A percentile compares a stretch with the other conserved stretches of the same genome.
phyloP scores from a whole-genome alignment of 2,329 filamentous ascomycete species.

The Colletotrichum higginsianum region DNA sequence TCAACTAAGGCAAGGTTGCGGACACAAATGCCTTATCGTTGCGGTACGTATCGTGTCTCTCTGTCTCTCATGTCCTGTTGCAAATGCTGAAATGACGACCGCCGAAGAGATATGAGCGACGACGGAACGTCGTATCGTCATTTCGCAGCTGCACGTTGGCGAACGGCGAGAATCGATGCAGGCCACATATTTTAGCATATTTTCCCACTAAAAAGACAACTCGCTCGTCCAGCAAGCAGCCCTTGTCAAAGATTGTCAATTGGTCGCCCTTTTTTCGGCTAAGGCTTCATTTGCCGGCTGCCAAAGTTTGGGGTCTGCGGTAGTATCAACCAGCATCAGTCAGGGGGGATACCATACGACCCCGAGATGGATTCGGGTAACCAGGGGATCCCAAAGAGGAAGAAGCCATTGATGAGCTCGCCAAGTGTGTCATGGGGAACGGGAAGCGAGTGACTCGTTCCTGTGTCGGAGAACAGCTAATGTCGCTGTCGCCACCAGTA shows the following conservation, averaged over 20 bases:
- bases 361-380: constrained; percentile 13
- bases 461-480: constrained; percentile 6
- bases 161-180: constrained; percentile 26
- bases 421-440: constrained; percentile 27
- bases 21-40: background rate
- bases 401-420: constrained; percentile 12
- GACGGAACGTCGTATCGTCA: constrained; percentile 33
- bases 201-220: background rate
- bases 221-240: constrained; percentile 2
- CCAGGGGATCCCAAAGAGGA: constrained; percentile 26
- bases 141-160: constrained; percentile 24
- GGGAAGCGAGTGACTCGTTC: background rate
- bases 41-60: background rate
- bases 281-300: constrained; percentile 36
- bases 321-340: constrained; percentile 7
- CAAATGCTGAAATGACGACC: constrained; percentile 9
- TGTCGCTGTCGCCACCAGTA: constrained; percentile 8
- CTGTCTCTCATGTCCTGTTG: no score
- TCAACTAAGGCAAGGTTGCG: background rate
- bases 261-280: constrained; percentile 15
- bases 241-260: constrained; percentile 33
- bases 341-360: constrained; percentile 6
- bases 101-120: constrained; percentile 6
- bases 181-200: constrained; percentile 12
- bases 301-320: constrained; percentile 8